Base-by-base conservation (phyloP, 2,329 filamentous ascomycete genomes). In the Helminthosporium solani region DNA sequence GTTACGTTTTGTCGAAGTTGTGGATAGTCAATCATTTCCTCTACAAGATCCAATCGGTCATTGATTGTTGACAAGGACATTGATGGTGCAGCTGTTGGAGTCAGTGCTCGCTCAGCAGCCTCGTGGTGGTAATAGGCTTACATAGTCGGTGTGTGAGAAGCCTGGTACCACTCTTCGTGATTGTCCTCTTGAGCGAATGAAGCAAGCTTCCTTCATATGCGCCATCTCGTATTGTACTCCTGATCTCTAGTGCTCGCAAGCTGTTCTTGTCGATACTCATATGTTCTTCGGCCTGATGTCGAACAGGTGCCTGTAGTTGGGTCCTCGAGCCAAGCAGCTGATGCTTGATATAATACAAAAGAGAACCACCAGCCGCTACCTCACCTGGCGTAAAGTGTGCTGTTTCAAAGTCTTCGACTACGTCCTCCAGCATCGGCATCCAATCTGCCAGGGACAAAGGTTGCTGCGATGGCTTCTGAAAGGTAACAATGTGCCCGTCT, bases 211-310 rank as follows among this genome's bases (percentile, higher is more conserved):
- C 94, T 53, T 86, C 84, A 31, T 87, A 86, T 16, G 79, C 71
- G 2, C 87, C 85, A 58, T 97, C 92, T 39, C 87, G 82, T 40
- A 95, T 83, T 0, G 94, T 97, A 64, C 85, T 84, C 54, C 89
- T 84, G 54, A 99, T 88, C 69, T 99, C 94, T 3, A 99, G 78
- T 1, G 91, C 89, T 48, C 88, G 82, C 72, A 99, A 79, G 55
- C 87, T 96, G 63, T 91, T 95, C 64, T 87, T 91, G 73, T 99
- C 94, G 56, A 99, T 95, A 40, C 75, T 80, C 88, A 99, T 94
- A 53, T 87, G 84, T 51, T 95, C 83, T 62, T 88, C 77, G 41
- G 82, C 78, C 54, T 87, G 83, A 56, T 89, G 82, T 48, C 88
- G 85, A 28, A 85, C 74, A 2, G 94, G 94, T 35, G 89, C 84